Evolutionary conservation across 2,329 filamentous ascomycete species (phyloP), one percentile per base, ranked within the genome.

Genomic region (Aureobasidium lini): DNA sequence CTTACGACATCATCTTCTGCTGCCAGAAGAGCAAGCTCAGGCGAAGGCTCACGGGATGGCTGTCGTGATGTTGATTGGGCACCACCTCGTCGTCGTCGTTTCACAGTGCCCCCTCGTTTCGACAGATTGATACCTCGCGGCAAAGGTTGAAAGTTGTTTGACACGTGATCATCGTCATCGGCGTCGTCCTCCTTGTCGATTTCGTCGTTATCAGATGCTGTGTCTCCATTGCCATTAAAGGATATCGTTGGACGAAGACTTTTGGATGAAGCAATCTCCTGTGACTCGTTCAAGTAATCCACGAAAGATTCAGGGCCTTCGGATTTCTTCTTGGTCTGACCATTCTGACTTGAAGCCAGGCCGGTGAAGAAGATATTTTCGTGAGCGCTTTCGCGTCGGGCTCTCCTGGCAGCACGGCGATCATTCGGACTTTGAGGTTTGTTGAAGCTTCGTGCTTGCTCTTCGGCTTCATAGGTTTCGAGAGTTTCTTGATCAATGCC

Each of bases 1-100:
- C 59, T 64, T 8, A 73, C 57, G 1, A 65, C 60, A 53, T 73
- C 71, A n/a, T 70, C 68, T 31, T 70, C 67, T 36, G 65, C 61
- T 10, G 64, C 61, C 4, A 73, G 63, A 53, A 69, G 65, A 23
- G 64, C 57, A n/a, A 67, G 68, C 28, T 65, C 66, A 3, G 70
- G 70, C 15, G 70, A 68, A 7, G 68, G 64, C n/a, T 65, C 59
- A 8, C 59, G 50, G 18, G 59, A 61, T 4, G 43, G 32, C 29
- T 47, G 42, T n/a, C 42, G 34, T 10, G 59, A 60, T 46, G 34
- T 32, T 40, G 42, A 40, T 29, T 60, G 57, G 28, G 57, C 57
- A 32, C 57, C 57, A 43, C 57, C 57, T 36, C 57, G 47, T 39
- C 57, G 36, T 32, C 47, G 46, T 37, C 57, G 57, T 23, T 48